Evolutionary conservation across 1,284 basidiomycete genomes (phyloP), one percentile per base, ranked within the genome.

Genomic region (Microbotryum scabiosae): DNA sequence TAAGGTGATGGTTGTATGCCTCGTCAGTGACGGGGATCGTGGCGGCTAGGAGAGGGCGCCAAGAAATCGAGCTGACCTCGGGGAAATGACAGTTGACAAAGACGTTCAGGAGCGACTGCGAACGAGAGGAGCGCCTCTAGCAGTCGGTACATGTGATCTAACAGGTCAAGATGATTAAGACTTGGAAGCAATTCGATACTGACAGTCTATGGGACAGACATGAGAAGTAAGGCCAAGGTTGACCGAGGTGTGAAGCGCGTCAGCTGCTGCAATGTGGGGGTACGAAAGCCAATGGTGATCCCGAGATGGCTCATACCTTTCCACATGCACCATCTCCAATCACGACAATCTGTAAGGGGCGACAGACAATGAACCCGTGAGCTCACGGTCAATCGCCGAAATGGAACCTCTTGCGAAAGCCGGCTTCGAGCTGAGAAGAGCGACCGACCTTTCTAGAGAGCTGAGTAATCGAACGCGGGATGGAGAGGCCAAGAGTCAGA

Each of bases 241-340:
- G 59, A 67, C 44, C 28, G 63, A 66, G 25, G 77, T 78, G 5
- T 18, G 36, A 41, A 5, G 36, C 36, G 36, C 36, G 36, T 41
- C 36, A 41, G 36, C 36, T 41, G 5, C 36, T 41, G 36, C 36
- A 41, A 5, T 41, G 12, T 41, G 36, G 36, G 12, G 14, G 36
- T 18, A 41, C 36, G 16, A 41, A 4, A 18, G 14, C 36, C 14
- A 41, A 41, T 41, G 10, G 36, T 12, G 36, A 41, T 41, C 12
- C 36, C 36, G 14, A 41, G 36, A 41, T 41, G 36, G 36, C 36
- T 41, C 14, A 16, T 41, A 41, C 36, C 73, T 81, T 81, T 32
- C 91, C 91, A 71, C 87, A 91, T 54, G 90, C 92, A 68, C 92
- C 92, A 76, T 97, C 92, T 45, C 92, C 92, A 63, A 90, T 85